Evolutionary conservation across 371 early-diverging fungal species (phyloP), one percentile per base, ranked within the genome.

Genomic region (Choanephora cucurbitarum): DNA sequence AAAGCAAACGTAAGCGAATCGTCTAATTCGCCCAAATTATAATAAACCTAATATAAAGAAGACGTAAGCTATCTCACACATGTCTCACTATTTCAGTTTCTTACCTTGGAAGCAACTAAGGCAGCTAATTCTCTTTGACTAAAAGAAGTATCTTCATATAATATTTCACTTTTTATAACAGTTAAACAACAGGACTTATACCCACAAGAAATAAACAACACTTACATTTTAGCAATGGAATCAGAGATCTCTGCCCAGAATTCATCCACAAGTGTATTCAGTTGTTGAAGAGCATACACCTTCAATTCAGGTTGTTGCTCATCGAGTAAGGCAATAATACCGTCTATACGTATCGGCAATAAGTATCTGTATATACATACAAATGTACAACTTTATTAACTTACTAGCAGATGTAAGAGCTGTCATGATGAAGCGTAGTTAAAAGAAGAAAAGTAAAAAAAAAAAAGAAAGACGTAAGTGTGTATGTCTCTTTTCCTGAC

Each of bases 201-300:
- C 23, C 39, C 23, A 53, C 22, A 15, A 1, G 4, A 55, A 28
- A 33, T 22, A 48, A 43, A 33, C 5, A 1, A 33, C 8, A 3
- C 44, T 58, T 83, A 93, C 92, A 97, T 97, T 75, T 94, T 94
- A 7, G 95, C 83, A 48, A 97, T 86, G 10, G 91, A 83, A 67
- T 98, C 99, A 28, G 97, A 84, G 55, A 97, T 94, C 69, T 98
- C 99, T 15, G 96, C 90, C 99, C 99, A 98, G 72, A 96, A 97
- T 60, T 89, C 87, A 78, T 95, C 93, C 46, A 96, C 93, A 54
- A 95, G 73, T 13, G 70, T 69, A 69, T 96, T 86, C 37, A 98
- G 87, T 78, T 91, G 86, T 58, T 92, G 71, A 42, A 98, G 84
- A 41, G 97, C 97, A 73, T 94, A 94, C 45, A 88, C 83, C 73